Evolutionary conservation across 2,329 filamentous ascomycete genomes (phyloP).

Genomic region (Mariannaea sp.): DNA sequence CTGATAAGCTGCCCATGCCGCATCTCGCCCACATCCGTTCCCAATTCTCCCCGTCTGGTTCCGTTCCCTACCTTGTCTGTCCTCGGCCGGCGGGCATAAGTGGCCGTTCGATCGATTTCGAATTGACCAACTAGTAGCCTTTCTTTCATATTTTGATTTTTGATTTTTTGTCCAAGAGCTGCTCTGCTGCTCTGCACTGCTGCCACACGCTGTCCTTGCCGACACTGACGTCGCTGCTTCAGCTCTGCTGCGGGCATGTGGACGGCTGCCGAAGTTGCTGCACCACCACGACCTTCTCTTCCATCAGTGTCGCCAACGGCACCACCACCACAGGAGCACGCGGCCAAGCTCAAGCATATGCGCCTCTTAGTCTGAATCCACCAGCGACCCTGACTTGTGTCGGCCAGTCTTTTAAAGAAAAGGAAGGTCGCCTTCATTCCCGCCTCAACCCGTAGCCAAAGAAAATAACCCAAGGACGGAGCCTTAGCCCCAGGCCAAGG

Average conservation of each 20-base stretch:
- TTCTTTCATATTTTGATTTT: constrained; percentile 17
- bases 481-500: constrained; percentile 11
- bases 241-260: constrained; percentile 22
- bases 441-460: constrained; percentile 11
- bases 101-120: constrained; percentile 20
- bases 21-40: constrained; percentile 32
- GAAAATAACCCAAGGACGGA: constrained; percentile 12
- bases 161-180: constrained; percentile 7
- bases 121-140: constrained; percentile 20
- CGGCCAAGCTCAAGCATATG: constrained; percentile 32
- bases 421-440: constrained; percentile 15
- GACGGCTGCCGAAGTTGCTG: constrained; percentile 24
- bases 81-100: constrained; percentile 28
- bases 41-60: constrained; percentile 27
- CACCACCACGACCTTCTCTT: constrained; percentile 28
- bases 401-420: constrained; percentile 29
- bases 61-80: constrained; percentile 24
- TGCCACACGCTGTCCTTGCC: constrained; percentile 16
- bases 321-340: constrained; percentile 29
- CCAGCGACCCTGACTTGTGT: constrained; percentile 28
- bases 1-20: constrained; percentile 39
- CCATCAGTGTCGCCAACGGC: constrained; percentile 24
- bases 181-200: constrained; percentile 15
- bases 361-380: constrained; percentile 22
- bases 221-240: constrained; percentile 7